A percentile compares a stretch with the other conserved stretches of the same genome.
Evolutionary conservation across 2,329 filamentous ascomycete genomes (phyloP).

Genomic region (Paraphaeosphaeria minitans): DNA sequence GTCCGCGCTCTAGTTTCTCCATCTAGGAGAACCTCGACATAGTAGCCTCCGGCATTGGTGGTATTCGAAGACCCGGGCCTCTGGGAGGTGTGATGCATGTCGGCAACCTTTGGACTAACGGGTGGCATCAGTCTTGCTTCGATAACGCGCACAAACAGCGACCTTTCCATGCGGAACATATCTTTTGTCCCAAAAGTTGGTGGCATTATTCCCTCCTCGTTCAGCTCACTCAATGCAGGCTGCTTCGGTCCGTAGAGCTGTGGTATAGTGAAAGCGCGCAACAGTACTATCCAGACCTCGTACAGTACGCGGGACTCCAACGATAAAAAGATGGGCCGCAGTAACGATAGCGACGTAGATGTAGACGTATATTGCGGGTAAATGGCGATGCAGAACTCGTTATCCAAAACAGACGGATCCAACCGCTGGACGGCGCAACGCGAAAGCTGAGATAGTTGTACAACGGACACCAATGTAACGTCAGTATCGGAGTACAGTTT

Average conservation of each 20-base stretch:
- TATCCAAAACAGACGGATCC: constrained; percentile 86
- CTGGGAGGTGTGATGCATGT: constrained; percentile 28
- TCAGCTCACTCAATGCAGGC: constrained; percentile 50
- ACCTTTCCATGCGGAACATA: constrained; percentile 70
- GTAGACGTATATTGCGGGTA: constrained; percentile 88
- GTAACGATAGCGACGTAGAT: constrained; percentile 73
- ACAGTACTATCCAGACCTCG: constrained; percentile 93
- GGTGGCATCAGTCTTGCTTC: constrained; percentile 62
- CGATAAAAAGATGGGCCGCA: constrained; percentile 87
- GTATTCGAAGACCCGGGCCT: constrained; percentile 41
- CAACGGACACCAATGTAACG: constrained; percentile 75
- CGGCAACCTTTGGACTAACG: constrained; percentile 43
- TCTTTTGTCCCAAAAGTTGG: constrained; percentile 54
- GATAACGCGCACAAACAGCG: constrained; percentile 63
- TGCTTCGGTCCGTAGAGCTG: constrained; percentile 79
- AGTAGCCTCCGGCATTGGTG: constrained; percentile 65
- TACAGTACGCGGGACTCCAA: constrained; percentile 88
- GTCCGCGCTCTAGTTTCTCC: constrained; percentile 79
- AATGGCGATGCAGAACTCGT: constrained; percentile 92
- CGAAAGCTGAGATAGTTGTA: constrained; percentile 87
- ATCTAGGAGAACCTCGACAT: constrained; percentile 79
- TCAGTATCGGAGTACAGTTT: constrained; percentile 89
- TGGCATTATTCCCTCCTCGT: constrained; percentile 44
- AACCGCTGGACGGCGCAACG: constrained; percentile 89
- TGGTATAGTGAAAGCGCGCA: constrained; percentile 89